phyloP scores from a whole-genome alignment of 2,329 filamentous ascomycete genomes.

The Fusarium annulatum region DNA sequence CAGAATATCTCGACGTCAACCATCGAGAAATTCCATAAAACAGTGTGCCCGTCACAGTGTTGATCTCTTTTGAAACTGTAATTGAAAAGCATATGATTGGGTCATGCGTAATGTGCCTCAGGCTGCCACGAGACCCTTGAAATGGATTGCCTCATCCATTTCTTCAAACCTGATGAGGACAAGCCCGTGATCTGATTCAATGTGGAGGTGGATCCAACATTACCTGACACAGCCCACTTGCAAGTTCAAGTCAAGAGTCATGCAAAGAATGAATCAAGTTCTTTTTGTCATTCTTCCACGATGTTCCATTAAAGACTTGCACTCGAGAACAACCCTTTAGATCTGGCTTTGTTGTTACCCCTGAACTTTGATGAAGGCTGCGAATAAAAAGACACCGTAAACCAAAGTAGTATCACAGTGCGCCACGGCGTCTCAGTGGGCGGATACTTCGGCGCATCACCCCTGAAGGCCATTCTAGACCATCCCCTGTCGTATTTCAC shows the following conservation, averaged over 20 bases:
- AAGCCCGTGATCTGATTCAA: conserved; percentile 29
- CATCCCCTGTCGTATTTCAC: conserved; percentile 5
- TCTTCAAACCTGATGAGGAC: conserved; percentile 17
- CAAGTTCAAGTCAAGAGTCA: conserved; percentile 9
- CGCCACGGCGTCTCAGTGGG: neutral
- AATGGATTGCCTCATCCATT: conserved; percentile 29
- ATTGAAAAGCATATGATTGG: conserved; percentile 32
- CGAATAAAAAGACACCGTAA: neutral
- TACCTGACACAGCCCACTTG: conserved; percentile 34
- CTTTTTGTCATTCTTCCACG: conserved; percentile 22
- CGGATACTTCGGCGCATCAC: conserved; percentile 1
- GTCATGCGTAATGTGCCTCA: conserved; percentile 26
- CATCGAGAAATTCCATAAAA: conserved; percentile 42
- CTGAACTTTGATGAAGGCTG: neutral
- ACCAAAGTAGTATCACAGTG: conserved; percentile 25
- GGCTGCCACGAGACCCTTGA: conserved; percentile 34
- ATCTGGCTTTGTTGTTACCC: neutral
- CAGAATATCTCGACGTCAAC: conserved; percentile 42
- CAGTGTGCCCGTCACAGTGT: conserved; percentile 31
- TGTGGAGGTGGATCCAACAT: conserved; percentile 34
- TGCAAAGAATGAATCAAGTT: neutral
- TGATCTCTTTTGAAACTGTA: neutral
- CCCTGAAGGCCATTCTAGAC: conserved; percentile 1
- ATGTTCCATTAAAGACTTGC: neutral
- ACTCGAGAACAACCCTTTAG: neutral